Conservation (phyloP, 495 filamentous ascomycete genomes). For the Tuber brumale region DNA sequence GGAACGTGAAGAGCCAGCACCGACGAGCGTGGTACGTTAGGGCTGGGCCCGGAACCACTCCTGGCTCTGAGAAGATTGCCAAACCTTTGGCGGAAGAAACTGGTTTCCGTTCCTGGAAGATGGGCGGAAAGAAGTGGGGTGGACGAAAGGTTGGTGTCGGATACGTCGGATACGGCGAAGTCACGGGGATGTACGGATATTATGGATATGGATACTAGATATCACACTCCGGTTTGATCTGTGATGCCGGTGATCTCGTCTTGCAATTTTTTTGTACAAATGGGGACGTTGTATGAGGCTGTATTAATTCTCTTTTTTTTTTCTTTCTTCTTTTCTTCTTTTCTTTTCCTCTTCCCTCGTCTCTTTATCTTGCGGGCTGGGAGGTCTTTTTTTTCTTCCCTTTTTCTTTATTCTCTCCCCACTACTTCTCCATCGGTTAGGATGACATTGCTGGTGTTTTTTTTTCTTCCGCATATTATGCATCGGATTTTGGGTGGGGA, state of each 20-base stretch:
- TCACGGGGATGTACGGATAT: constrained; percentile 78
- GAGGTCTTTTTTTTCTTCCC: neutral
- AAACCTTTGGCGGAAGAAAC: constrained; percentile 42
- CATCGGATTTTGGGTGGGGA: neutral
- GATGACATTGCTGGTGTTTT: neutral
- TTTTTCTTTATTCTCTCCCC: too few species aligned
- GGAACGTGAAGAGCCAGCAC: constrained; percentile 60
- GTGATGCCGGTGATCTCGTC: neutral
- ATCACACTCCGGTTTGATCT: neutral
- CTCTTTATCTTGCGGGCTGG: neutral
- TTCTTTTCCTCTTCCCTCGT: neutral
- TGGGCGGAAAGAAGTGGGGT: constrained; percentile 83
- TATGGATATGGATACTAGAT: constrained; percentile 61
- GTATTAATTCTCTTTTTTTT: neutral
- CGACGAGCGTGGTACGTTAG: constrained; percentile 63
- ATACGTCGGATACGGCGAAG: constrained; percentile 63
- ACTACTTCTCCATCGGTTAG: neutral
- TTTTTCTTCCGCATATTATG: neutral
- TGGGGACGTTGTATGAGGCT: neutral
- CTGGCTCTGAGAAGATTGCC: constrained; percentile 45
- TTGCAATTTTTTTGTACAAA: neutral
- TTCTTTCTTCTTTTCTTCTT: neutral
- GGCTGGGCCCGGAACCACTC: constrained; percentile 43
- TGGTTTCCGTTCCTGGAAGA: constrained; percentile 69
- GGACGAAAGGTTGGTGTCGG: constrained; percentile 81